phyloP scores from a whole-genome alignment of 371 early-diverging fungal genomes.

The Zancudomyces culisetae region DNA sequence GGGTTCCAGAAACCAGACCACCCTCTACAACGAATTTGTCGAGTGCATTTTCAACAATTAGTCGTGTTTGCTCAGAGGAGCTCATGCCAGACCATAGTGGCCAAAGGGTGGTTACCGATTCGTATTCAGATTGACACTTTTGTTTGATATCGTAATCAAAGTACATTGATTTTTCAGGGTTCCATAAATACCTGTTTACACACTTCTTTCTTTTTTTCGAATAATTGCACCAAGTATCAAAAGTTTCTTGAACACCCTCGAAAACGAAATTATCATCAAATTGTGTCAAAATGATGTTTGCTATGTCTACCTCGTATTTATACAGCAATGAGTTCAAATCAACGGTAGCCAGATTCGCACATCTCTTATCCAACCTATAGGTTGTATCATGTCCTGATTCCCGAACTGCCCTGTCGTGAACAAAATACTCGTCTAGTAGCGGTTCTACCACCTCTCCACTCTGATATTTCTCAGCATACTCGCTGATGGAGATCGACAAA shows the following conservation, averaged over 20 bases:
- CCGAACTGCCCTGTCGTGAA: constrained; percentile 90
- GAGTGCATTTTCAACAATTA: constrained; percentile 29
- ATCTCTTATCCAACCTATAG: constrained; percentile 75
- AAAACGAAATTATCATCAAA: constrained; percentile 26
- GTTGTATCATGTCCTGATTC: constrained; percentile 95
- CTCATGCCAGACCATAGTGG: constrained; percentile 62
- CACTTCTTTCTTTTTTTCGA: constrained; percentile 25
- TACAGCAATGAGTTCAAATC: constrained; percentile 79
- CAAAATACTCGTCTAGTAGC: constrained; percentile 78
- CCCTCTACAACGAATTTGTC: constrained; percentile 68
- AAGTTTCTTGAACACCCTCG: constrained; percentile 24
- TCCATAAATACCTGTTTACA: constrained; percentile 56
- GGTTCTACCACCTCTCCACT: constrained; percentile 43
- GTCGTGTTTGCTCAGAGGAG: constrained; percentile 34
- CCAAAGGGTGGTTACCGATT: constrained; percentile 56
- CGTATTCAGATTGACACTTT: constrained; percentile 34
- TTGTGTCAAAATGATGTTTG: constrained; percentile 37
- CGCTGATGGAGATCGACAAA: constrained; percentile 41
- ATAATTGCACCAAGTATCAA: constrained; percentile 27
- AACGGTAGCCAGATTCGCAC: constrained; percentile 78
- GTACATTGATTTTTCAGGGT: constrained; percentile 46
- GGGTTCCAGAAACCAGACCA: constrained; percentile 78
- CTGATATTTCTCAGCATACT: constrained; percentile 48
- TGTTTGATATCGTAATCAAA: constrained; percentile 59
- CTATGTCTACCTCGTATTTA: constrained; percentile 87